Evolutionary conservation across 1,284 basidiomycete genomes (phyloP), one percentile per base, ranked within the genome.

Genomic region (Ceratobasidium sp.): DNA sequence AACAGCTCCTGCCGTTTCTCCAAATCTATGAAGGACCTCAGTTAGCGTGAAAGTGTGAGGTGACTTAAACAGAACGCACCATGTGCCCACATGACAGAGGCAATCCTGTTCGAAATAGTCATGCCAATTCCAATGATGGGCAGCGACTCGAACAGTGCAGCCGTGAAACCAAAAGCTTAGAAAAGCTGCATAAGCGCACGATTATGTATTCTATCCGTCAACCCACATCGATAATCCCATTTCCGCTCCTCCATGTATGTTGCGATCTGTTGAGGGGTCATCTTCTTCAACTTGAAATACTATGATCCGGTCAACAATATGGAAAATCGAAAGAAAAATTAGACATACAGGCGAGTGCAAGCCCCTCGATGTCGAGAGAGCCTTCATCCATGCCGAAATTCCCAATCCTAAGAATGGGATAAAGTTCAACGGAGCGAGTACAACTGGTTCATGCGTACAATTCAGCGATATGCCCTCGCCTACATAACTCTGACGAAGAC

Each of bases 21-120:
- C 5, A 93, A n/a, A 80, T 79, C 93, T 89, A 90, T 73, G 4
- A 12, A 6, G 18, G 34, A 32, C 75, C 34, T n/a, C n/a, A n/a
- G n/a, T n/a, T n/a, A n/a, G n/a, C n/a, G n/a, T n/a, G n/a, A n/a
- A n/a, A n/a, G n/a, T n/a, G n/a, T n/a, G n/a, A n/a, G n/a, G n/a
- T n/a, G n/a, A n/a, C n/a, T n/a, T n/a, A n/a, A n/a, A n/a, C n/a
- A n/a, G n/a, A n/a, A 50, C 85, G 26, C 76, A 92, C 91, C 92
- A 76, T 91, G 87, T 6, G 91, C 91, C 92, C 93, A 95, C 94
- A 96, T 96, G 0, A 92, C 93, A 1, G 92, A 92, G 1, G 94
- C 94, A 34, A 96, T 87, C 12, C 92, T 85, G 79, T 96, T 96
- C 0, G 93, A 94, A 34, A 96, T 84, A 0, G 89, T 90, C 78